phyloP scores from a whole-genome alignment of 257 asterid genomes.

The Voacanga thouarsii region DNA sequence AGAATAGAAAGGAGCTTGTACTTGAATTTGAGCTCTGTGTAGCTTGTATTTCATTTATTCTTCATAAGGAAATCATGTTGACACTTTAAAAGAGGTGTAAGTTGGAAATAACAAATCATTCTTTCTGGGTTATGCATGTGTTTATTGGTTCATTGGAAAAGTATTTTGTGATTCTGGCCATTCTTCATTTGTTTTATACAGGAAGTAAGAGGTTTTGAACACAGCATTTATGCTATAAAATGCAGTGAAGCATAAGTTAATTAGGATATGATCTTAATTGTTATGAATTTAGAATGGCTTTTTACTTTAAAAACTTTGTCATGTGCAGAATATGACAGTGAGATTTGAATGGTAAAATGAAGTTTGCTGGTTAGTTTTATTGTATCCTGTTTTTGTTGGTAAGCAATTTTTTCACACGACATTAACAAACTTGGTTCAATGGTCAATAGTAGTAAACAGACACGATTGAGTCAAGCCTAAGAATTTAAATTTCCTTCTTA shows the following conservation, averaged over 20 bases:
- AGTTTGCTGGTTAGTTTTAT: too few relatives aligned
- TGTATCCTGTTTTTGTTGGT: background rate
- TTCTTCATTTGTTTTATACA: background rate
- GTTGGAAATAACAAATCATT: background rate
- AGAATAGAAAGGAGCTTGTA: background rate
- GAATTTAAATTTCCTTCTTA: background rate
- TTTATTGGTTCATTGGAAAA: background rate
- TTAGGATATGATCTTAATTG: background rate
- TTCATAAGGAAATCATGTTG: background rate
- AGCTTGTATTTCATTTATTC: background rate
- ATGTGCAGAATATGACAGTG: background rate
- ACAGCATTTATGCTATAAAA: background rate
- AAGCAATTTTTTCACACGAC: background rate
- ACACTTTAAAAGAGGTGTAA: background rate
- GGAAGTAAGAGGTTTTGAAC: background rate
- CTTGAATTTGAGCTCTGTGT: background rate
- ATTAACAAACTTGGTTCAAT: background rate
- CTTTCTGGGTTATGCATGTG: background rate
- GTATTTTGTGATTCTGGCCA: background rate
- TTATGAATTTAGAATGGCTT: background rate
- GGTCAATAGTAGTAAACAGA: too few relatives aligned
- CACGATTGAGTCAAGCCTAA: background rate
- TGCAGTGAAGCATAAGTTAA: background rate
- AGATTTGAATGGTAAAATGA: too few relatives aligned
- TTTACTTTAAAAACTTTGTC: background rate